These are phyloP conservation scores for Hypericum androsaemum DNA, from an alignment of 345 rosid species.

Conservation along the genomic window DNA sequence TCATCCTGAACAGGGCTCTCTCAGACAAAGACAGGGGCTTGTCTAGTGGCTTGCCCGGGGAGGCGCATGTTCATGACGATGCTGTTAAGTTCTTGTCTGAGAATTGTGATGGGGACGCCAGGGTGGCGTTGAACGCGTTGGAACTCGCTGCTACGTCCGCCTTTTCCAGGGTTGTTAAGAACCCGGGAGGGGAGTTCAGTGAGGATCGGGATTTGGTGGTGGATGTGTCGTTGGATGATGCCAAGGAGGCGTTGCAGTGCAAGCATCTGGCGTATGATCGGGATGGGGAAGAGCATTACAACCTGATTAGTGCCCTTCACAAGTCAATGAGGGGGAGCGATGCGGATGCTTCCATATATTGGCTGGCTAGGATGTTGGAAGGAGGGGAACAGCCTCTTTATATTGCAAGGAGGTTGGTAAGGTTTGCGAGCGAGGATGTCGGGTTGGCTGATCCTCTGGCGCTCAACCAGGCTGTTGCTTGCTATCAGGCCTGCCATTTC, in stretches of 20 bases:
- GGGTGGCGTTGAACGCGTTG: conserved; percentile 65
- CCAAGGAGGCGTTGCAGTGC: conserved; percentile 69
- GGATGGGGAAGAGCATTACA: conserved; percentile 80
- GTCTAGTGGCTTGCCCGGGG: conserved; percentile 17
- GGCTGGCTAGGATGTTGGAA: conserved; percentile 77
- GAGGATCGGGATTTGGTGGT: conserved; percentile 8
- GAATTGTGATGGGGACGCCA: conserved; percentile 78
- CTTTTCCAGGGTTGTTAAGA: conserved; percentile 21
- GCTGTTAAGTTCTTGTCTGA: conserved; percentile 45
- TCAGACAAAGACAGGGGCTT: conserved; percentile 39
- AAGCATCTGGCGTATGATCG: conserved; percentile 76
- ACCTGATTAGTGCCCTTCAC: conserved; percentile 71
- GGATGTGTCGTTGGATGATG: conserved; percentile 45
- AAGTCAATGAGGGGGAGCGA: conserved; percentile 82
- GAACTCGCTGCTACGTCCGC: conserved; percentile 64
- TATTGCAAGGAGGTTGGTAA: conserved; percentile 65
- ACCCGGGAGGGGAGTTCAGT: background rate
- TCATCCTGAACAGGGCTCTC: conserved; percentile 46
- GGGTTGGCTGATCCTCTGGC: conserved; percentile 74
- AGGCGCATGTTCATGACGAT: conserved; percentile 30
- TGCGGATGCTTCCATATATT: conserved; percentile 70
- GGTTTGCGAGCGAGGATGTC: conserved; percentile 85
- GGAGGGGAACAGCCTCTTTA: conserved; percentile 85
- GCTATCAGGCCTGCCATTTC: conserved; percentile 88
- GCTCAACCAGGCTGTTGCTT: conserved; percentile 70